These are phyloP conservation scores for Rutstroemia sp. DNA, from an alignment of 2,329 filamentous ascomycete genomes.

Conservation along the genomic window DNA sequence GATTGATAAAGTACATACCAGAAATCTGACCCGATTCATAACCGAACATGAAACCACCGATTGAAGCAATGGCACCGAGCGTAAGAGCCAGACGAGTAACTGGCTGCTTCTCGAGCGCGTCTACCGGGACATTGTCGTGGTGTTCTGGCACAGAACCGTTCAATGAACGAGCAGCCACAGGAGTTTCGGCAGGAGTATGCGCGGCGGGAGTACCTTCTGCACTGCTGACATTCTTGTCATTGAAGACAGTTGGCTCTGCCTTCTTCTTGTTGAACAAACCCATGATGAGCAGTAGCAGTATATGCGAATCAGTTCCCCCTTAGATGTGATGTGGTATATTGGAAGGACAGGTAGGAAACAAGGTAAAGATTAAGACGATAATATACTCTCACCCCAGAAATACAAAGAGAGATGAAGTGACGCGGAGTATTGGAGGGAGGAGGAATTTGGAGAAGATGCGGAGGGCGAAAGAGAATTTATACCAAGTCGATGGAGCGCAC, in stretches of 20 bases:
- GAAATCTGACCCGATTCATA: conserved; percentile 34
- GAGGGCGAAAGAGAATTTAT: conserved; percentile 1
- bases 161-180: conserved; percentile 5
- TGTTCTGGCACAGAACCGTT: background rate
- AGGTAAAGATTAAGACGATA: background rate
- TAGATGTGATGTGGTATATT: background rate
- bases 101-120: conserved; percentile 6
- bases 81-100: conserved; percentile 37
- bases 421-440: background rate
- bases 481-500: background rate
- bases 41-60: conserved; percentile 52
- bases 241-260: conserved; percentile 1
- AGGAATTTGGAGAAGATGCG: background rate
- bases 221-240: conserved; percentile 10
- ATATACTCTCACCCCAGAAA: background rate
- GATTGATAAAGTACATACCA: conserved; percentile 32
- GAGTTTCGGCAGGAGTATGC: conserved; percentile 10
- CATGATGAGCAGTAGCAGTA: conserved; percentile 3
- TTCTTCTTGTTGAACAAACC: conserved; percentile 13
- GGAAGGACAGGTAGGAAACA: background rate
- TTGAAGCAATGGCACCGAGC: conserved; percentile 44
- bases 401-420: background rate
- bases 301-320: background rate
- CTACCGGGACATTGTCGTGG: conserved; percentile 1
- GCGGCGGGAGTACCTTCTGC: conserved; percentile 9